phyloP scores from a whole-genome alignment of 2,329 filamentous ascomycete species.

The Aspergillus sp. region DNA sequence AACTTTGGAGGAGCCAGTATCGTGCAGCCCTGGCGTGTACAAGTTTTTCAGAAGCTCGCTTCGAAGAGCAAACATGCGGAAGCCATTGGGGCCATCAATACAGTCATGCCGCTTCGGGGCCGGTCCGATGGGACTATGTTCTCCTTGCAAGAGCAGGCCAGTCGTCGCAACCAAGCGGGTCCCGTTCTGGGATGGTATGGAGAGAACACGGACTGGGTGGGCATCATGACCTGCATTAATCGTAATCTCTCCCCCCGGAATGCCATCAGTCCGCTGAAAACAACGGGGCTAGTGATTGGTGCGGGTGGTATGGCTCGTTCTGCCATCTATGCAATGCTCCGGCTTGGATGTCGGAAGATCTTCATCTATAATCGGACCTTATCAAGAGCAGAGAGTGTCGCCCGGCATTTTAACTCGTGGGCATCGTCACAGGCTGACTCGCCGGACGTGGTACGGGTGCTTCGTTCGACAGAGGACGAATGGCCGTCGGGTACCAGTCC shows the following conservation, averaged over 20 bases:
- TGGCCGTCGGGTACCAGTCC: slow-evolving; percentile 58
- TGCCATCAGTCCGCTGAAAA: slow-evolving; percentile 44
- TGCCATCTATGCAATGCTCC: slow-evolving; percentile 68
- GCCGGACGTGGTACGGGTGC: slow-evolving; percentile 40
- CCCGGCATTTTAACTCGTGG: slow-evolving; percentile 58
- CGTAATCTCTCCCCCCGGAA: slow-evolving; percentile 42
- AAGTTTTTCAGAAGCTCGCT: slow-evolving; percentile 29
- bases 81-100: slow-evolving; percentile 40
- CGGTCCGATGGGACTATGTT: slow-evolving; percentile 29
- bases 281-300: slow-evolving; percentile 48
- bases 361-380: slow-evolving; percentile 65
- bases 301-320: slow-evolving; percentile 70
- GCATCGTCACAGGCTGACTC: slow-evolving; percentile 31
- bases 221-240: slow-evolving; percentile 35
- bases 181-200: slow-evolving; percentile 36
- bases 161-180: slow-evolving; percentile 35
- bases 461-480: slow-evolving; percentile 49
- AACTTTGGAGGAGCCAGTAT: slow-evolving; percentile 37
- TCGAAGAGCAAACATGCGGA: slow-evolving; percentile 36
- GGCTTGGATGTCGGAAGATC: slow-evolving; percentile 67
- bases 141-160: slow-evolving; percentile 32
- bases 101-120: slow-evolving; percentile 36
- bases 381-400: slow-evolving; percentile 59
- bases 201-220: slow-evolving; percentile 39
- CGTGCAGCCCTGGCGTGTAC: slow-evolving; percentile 38